Evolutionary conservation across 176 grass and related monocot genomes (phyloP), one percentile per base, ranked within the genome.

Genomic region (Typha latifolia): DNA sequence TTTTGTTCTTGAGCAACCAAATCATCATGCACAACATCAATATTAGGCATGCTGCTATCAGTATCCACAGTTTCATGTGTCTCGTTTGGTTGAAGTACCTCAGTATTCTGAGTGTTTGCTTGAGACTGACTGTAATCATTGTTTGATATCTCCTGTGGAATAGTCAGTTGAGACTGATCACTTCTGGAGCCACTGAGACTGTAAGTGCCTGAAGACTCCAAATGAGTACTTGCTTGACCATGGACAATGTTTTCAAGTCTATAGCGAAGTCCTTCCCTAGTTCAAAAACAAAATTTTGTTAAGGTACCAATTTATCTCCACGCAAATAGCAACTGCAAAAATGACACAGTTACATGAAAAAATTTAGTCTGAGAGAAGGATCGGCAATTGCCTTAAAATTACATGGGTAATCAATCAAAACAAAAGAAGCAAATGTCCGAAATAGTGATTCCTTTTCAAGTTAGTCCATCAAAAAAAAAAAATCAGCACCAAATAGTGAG

Each of bases 241-340:
- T 1, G 62, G 43, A 61, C 27, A 21, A 49, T 57, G 55, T 23
- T 64, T 74, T 86, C 82, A 69, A 75, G 49, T 74, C 67, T 57
- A 34, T 53, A 69, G 66, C 32, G 37, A 76, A 77, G 67, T 75
- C 81, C 87, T 87, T 96, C 91, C 87, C 91, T 96, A 85, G 66
- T 82, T 78, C 13, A 66, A 76, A 20, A 87, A 85, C 26, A 74
- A 74, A 19, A 27, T 56, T 67, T 43, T 79, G 68, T 83, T 56
- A 86, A 62, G 12, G 71, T 47, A 48, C 73, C 75, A 5, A 32
- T 70, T 8, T 59, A 9, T 14, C 53, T 43, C 8, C 5, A 43
- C 10, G 37, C 9, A 21, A 59, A 29, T 29, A 29, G 53, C 53
- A 37, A 61, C 32, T 9, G 4, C 8, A 21, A 22, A 32, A 49